Evolutionary conservation across 192 early-diverging fungal species (phyloP), one percentile per base, ranked within the genome.

Genomic region (Nowakowskiella sp.): DNA sequence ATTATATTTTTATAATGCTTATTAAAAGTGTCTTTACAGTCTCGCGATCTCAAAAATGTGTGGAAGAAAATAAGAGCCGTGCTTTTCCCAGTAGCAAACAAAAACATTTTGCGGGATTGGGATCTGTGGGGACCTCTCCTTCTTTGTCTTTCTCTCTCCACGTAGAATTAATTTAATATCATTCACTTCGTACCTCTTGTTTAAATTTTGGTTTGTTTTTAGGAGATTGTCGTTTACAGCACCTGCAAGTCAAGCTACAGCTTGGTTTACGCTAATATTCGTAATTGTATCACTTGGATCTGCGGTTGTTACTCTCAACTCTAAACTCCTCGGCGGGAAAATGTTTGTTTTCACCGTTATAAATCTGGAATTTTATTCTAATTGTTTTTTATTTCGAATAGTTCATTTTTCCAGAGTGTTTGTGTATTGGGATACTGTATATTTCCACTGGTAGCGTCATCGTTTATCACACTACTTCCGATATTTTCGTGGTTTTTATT

Each of bases 401-500:
- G 86, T 6, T 98, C 94, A 6, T 95, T 98, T 58, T 94, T 94
- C 66, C 94, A 98, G 58, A 86, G 83, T 57, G 90, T 98, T 4
- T 98, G 94, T 67, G 86, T 92, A 10, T 74, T 98, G 46, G 92
- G 93, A 5, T 98, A 98, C 71, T 98, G 94, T 65, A 70, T 96
- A 49, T 98, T 94, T 55, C 94, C 94, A 6, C 71, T 98, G 53
- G 85, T 90, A 0, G 64, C 90, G 22, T 88, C 83, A 25, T 80
- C 89, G 22, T 60, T 94, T 13, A 59, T 92, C 3, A 62, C 83
- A 0, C 68, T 90, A 27, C 72, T 92, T 51, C 76, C 80, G 1
- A 48, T 66, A 26, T 68, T 74, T 3, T 59, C 61, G 4, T 44
- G 27, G 44, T 65, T 92, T 31, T 74, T 85, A 44, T 70, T 92